A percentile compares a stretch with the other conserved stretches of the same genome.
phyloP scores from a whole-genome alignment of 2,329 filamentous ascomycete species.

The Botryotinia convoluta region DNA sequence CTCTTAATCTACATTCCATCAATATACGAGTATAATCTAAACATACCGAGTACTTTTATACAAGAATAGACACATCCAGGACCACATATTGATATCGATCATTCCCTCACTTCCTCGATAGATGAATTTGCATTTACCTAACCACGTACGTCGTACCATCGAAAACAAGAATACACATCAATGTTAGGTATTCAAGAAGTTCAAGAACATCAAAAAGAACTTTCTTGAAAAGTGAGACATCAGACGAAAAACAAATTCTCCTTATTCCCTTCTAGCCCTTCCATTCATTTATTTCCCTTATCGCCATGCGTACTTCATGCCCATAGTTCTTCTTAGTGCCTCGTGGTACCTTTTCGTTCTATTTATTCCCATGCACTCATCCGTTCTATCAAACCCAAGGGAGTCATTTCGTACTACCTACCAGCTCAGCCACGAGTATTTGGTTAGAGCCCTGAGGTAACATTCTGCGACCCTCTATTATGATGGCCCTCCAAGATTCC shows the following conservation, averaged over 20 bases:
- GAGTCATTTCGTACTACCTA: neutral
- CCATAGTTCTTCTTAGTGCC: neutral
- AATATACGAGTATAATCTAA: neutral
- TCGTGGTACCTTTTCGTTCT: neutral
- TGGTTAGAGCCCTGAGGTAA: neutral
- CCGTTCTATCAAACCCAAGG: neutral
- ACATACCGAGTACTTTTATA: neutral
- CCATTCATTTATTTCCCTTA: neutral
- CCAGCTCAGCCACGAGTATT: neutral
- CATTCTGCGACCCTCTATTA: neutral
- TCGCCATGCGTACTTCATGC: slow-evolving; percentile 3
- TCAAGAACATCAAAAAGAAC: neutral
- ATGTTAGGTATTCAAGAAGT: neutral
- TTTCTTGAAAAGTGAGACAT: slow-evolving; percentile 8
- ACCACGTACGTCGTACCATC: neutral
- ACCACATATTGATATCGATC: neutral
- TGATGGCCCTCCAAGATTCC: neutral
- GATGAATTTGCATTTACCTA: neutral
- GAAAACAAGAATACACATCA: neutral
- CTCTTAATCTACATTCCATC: neutral
- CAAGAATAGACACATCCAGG: neutral
- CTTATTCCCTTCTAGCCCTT: neutral
- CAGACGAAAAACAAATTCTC: slow-evolving; percentile 5
- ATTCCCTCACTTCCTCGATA: neutral
- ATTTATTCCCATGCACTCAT: neutral